A percentile compares a stretch with the other conserved stretches of the same genome.
Conservation (phyloP, 345 rosid species). For the Pistacia integerrima region DNA sequence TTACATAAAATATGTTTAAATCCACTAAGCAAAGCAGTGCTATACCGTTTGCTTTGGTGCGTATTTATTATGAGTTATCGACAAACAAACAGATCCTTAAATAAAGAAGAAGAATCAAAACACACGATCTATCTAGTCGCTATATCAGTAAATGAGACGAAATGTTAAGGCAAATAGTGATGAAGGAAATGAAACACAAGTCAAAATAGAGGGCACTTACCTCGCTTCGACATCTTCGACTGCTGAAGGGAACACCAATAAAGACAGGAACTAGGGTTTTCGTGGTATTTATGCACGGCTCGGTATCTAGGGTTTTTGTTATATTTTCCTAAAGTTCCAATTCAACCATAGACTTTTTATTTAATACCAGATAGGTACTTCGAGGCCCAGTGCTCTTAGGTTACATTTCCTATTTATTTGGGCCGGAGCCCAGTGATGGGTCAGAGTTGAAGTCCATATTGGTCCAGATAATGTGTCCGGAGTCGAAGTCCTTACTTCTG, state of each 20-base stretch:
- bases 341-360: neutral
- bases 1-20: no score
- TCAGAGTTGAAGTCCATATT: neutral
- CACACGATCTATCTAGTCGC: neutral
- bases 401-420: neutral
- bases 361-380: neutral
- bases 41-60: no score
- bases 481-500: no score
- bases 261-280: conserved; percentile 20
- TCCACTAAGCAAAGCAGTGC: no score
- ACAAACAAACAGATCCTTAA: neutral
- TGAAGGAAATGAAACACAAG: neutral
- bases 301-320: conserved; percentile 26
- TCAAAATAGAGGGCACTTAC: conserved; percentile 19
- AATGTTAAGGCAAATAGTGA: neutral
- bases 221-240: conserved; percentile 92
- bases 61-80: no score
- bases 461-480: no score
- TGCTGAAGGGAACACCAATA: conserved; percentile 24
- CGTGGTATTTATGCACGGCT: conserved; percentile 15
- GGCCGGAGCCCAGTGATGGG: neutral
- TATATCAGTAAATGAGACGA: no score
- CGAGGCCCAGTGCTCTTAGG: neutral
- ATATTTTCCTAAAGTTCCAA: neutral
- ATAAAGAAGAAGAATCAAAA: neutral